Conservation (phyloP, 148 eudicot genomes). For the Vaccinium corymbosum region DNA sequence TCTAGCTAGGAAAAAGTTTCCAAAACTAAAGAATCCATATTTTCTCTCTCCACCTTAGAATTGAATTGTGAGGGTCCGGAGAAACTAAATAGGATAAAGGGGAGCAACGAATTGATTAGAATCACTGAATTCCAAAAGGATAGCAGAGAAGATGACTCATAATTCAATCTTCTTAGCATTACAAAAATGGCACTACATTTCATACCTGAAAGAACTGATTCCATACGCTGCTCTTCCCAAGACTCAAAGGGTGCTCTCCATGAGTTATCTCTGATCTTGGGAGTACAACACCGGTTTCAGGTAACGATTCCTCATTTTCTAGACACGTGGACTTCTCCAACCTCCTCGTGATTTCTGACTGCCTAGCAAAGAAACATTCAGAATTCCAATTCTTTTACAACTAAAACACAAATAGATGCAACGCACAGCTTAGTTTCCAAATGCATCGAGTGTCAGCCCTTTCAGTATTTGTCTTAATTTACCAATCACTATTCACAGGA, state of each 20-base stretch:
- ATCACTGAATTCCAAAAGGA: not conserved
- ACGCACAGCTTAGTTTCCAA: not conserved
- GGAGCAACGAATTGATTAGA: not conserved
- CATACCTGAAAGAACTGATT: conserved; percentile 94
- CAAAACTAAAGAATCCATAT: not conserved
- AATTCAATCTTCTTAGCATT: not conserved
- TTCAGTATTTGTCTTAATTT: not conserved
- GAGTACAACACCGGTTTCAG: conserved; percentile 53
- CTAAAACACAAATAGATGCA: conserved; percentile 21
- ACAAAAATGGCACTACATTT: not conserved
- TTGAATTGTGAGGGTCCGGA: not conserved
- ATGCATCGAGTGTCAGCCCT: not conserved
- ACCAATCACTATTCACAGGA: not conserved
- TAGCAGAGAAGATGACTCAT: not conserved
- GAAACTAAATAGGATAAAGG: not conserved
- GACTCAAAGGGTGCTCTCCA: conserved; percentile 96
- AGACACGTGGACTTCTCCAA: conserved; percentile 48
- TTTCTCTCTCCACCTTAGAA: not conserved
- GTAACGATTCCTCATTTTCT: conserved; percentile 43
- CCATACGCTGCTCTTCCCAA: conserved; percentile 88
- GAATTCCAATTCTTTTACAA: conserved; percentile 34
- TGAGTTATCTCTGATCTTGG: conserved; percentile 73
- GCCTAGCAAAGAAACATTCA: conserved; percentile 76
- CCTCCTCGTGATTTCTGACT: conserved; percentile 94
- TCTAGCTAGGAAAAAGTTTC: not conserved